Base-by-base conservation (phyloP, 768 basidiomycete species). In the Dictyophora rubrovolvata region DNA sequence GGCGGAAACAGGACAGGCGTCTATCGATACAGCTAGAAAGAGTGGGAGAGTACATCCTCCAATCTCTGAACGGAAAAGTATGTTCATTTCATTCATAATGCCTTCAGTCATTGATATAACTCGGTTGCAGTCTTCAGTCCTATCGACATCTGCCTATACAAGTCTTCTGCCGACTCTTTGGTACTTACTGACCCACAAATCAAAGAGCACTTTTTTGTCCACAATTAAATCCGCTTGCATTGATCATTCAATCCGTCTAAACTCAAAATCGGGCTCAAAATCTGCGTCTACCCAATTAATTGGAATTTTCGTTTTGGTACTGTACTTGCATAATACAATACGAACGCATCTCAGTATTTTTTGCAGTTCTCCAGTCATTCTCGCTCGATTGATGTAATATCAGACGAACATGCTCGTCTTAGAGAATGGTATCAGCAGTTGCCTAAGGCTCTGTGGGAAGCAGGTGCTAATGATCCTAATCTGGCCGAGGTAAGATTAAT, bases 371-470 rank as follows among this genome's bases (percentile, higher is more conserved):
- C 20, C 49, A 86, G 84, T 65, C 64, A 58, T 4, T 85, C 85
- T 5, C 59, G 66, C 21, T 80, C 86, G 64, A 71, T 69, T 14
- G 62, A 77, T 20, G 71, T 64, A 9, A 65, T 57, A 61, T 67
- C 63, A 60, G 63, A 60, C 4, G 67, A 66, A 47, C 64, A 61
- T 22, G 64, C 58, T 34, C 74, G 70, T 54, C 69, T 86, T 42
- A 71, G 76, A 54, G 78, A 78, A 20, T 96, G 93, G 92, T 63
- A 92, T 17, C 69, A 78, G 23, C 82, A 87, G 63, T 77, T 96
- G 48, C 91, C 93, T 0, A 86, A 82, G 70, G 77, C 78, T 6
- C 73, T 97, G 4, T 97, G 94, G 94, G 93, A 97, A 69, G 69
- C 87, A 10, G 86, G 86, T 2, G 70, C 70, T 10, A 79, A 70